Percentiles rank a stretch among this genome's conserved stretches.
These are phyloP conservation scores for Lachancea waltii DNA, from an alignment of 805 yeast genomes.

Conservation along the genomic window DNA sequence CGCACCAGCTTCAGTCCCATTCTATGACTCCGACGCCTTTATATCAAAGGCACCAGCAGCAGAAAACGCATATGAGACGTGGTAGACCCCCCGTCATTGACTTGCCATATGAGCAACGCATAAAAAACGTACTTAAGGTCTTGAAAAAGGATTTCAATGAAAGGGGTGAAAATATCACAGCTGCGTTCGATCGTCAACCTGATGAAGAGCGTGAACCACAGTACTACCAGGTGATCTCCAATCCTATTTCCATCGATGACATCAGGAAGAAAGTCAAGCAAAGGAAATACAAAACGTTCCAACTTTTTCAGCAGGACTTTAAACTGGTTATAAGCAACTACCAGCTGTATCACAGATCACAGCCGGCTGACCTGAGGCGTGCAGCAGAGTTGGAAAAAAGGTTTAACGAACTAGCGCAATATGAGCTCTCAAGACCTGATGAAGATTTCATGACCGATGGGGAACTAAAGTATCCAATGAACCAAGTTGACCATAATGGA, in stretches of 20 bases:
- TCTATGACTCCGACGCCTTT: constrained; percentile 23
- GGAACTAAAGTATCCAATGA: constrained; percentile 72
- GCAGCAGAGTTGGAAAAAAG: constrained; percentile 57
- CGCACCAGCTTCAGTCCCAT: constrained; percentile 12
- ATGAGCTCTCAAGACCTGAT: constrained; percentile 78
- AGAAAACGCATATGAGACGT: constrained; percentile 28
- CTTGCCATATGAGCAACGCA: constrained; percentile 69
- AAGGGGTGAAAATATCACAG: constrained; percentile 43
- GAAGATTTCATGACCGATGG: constrained; percentile 57
- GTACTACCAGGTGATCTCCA: constrained; percentile 44
- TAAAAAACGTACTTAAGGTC: constrained; percentile 76
- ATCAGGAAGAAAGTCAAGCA: constrained; percentile 80
- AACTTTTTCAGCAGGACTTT: constrained; percentile 71
- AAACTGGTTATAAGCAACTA: constrained; percentile 68
- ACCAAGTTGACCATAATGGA: constrained; percentile 64
- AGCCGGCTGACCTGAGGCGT: constrained; percentile 52
- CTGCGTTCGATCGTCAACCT: constrained; percentile 78
- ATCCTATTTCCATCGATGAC: constrained; percentile 64
- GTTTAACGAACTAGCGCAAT: constrained; percentile 50
- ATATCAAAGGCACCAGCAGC: constrained; percentile 19
- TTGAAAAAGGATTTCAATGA: constrained; percentile 65
- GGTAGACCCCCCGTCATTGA: constrained; percentile 34
- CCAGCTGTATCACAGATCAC: constrained; percentile 54
- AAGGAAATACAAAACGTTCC: constrained; percentile 71
- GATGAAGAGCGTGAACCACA: constrained; percentile 45